phyloP scores from a whole-genome alignment of 2,329 filamentous ascomycete species.

The Venturia carpophila region DNA sequence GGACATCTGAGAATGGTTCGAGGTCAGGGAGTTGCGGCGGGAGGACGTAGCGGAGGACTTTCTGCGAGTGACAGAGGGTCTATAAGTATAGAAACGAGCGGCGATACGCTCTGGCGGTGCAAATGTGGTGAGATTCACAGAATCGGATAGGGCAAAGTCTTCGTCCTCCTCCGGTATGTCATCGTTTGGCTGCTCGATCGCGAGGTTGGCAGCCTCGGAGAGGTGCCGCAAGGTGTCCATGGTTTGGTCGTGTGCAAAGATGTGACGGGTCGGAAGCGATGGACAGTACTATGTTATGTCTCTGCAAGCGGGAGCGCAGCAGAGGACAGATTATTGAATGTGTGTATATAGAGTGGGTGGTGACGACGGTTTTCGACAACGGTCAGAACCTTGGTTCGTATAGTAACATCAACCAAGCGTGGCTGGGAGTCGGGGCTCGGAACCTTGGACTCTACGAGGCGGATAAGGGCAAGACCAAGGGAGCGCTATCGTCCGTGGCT shows the following conservation, averaged over 20 bases:
- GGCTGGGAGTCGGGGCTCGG: not conserved
- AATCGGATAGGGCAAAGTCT: constrained; percentile 31
- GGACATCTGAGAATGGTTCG: constrained; percentile 62
- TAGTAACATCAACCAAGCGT: not conserved
- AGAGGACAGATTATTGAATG: not conserved
- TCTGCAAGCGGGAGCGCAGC: not conserved
- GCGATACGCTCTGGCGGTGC: constrained; percentile 69
- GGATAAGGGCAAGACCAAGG: not conserved
- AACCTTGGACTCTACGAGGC: not conserved
- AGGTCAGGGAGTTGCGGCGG: constrained; percentile 71
- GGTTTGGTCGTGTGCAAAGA: not conserved
- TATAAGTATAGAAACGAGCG: constrained; percentile 69
- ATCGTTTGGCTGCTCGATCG: constrained; percentile 24
- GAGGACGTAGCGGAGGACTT: constrained; percentile 72
- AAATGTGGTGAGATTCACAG: constrained; percentile 30
- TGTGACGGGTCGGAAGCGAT: not conserved
- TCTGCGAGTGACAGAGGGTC: constrained; percentile 53
- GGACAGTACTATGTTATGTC: not conserved
- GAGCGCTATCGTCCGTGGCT: not conserved
- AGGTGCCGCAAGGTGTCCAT: constrained; percentile 12
- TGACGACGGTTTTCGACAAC: not conserved
- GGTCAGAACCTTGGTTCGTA: constrained; percentile 1
- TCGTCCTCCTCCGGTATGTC: constrained; percentile 37
- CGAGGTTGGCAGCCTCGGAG: constrained; percentile 8
- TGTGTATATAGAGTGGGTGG: not conserved